A percentile compares a stretch with the other conserved stretches of the same genome.
Conservation (phyloP, 2,329 filamentous ascomycete species). For the Aspergillus sp. region DNA sequence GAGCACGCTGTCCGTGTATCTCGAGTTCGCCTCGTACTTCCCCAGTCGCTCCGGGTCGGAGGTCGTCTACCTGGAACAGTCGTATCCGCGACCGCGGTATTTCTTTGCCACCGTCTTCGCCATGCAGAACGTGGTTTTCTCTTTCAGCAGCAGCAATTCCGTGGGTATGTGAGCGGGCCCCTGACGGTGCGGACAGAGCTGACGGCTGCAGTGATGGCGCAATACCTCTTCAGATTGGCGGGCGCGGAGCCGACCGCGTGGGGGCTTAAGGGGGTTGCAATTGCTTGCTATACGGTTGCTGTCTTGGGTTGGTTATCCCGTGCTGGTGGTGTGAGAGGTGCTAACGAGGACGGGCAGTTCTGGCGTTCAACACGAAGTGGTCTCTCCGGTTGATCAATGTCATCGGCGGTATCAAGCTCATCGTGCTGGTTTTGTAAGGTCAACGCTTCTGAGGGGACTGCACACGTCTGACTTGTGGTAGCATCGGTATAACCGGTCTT, state of each 20-base stretch:
- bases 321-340: not conserved
- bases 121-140: constrained; percentile 61
- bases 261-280: constrained; percentile 65
- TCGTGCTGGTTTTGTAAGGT: constrained; percentile 57
- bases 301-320: constrained; percentile 48
- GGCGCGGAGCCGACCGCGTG: constrained; percentile 54
- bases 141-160: constrained; percentile 65
- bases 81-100: constrained; percentile 62
- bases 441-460: not conserved
- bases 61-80: constrained; percentile 67
- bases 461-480: constrained; percentile 1
- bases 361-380: constrained; percentile 56
- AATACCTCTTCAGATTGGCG: constrained; percentile 61
- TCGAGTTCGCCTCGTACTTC: constrained; percentile 64
- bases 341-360: constrained; percentile 27
- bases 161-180: constrained; percentile 41
- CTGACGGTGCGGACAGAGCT: constrained; percentile 19
- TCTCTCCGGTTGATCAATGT: constrained; percentile 56
- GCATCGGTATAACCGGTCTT: constrained; percentile 58
- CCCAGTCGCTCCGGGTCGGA: constrained; percentile 65
- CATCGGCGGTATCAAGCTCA: constrained; percentile 59
- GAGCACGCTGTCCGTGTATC: constrained; percentile 57
- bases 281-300: constrained; percentile 62
- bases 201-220: constrained; percentile 52
- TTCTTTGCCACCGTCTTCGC: constrained; percentile 65